These are phyloP conservation scores for Colletotrichum godetiae DNA, from an alignment of 2,329 filamentous ascomycete genomes.

Conservation along the genomic window DNA sequence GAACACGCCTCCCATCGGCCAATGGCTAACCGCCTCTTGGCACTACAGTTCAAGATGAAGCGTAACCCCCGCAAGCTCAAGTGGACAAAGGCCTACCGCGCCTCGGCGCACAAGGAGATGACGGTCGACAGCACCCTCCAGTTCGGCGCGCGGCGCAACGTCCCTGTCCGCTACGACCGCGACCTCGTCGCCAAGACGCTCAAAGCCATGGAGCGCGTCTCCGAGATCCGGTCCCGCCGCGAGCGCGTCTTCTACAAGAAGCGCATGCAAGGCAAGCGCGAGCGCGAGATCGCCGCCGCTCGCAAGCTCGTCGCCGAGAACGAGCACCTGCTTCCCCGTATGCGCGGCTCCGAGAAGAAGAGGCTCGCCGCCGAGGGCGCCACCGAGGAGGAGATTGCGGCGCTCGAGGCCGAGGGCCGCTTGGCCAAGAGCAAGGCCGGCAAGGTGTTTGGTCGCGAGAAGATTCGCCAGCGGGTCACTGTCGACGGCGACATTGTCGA, in stretches of 20 bases:
- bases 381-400: constrained; percentile 60
- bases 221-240: constrained; percentile 84
- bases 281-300: constrained; percentile 81
- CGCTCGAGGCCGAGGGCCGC: constrained; percentile 54
- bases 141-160: constrained; percentile 92
- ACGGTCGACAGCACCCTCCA: constrained; percentile 93
- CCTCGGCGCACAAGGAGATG: constrained; percentile 76
- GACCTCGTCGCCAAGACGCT: constrained; percentile 89
- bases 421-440: constrained; percentile 43
- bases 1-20: background rate
- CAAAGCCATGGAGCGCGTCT: constrained; percentile 90
- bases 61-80: constrained; percentile 95
- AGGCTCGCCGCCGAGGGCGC: constrained; percentile 62
- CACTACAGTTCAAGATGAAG: constrained; percentile 88
- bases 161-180: constrained; percentile 95
- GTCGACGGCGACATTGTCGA: constrained; percentile 50
- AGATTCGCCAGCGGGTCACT: constrained; percentile 51
- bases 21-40: background rate
- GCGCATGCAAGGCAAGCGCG: constrained; percentile 91
- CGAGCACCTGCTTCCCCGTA: constrained; percentile 87
- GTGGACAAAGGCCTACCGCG: constrained; percentile 96
- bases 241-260: constrained; percentile 95
- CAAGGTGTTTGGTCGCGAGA: constrained; percentile 56
- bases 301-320: constrained; percentile 91
- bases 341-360: constrained; percentile 72